Evolutionary conservation across 2,329 filamentous ascomycete genomes (phyloP).

Genomic region (Hypoxylon rubiginosum): DNA sequence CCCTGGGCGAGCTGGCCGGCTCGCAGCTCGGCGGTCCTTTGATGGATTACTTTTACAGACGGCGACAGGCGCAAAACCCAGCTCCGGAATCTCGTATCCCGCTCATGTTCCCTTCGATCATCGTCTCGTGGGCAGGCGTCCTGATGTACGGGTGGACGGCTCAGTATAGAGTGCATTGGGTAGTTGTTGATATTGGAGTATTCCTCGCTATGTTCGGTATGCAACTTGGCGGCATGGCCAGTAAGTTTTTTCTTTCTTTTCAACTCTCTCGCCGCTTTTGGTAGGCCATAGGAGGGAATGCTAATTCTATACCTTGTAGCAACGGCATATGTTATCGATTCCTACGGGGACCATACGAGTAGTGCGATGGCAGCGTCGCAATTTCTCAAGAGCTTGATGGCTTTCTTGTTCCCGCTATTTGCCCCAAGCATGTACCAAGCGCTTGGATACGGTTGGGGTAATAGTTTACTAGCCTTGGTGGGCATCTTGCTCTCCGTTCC

Average conservation of each 20-base stretch:
- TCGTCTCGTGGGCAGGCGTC: conserved; percentile 58
- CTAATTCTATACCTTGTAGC: conserved; percentile 52
- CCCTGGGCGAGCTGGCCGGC: conserved; percentile 71
- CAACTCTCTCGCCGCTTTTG: neutral
- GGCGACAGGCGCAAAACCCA: conserved; percentile 9
- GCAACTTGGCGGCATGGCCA: neutral
- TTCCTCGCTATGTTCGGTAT: conserved; percentile 50
- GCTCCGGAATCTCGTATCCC: conserved; percentile 74
- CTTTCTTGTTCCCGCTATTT: conserved; percentile 65
- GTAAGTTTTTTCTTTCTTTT: neutral
- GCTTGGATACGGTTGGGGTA: conserved; percentile 60
- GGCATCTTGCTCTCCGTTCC: conserved; percentile 59
- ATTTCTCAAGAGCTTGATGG: conserved; percentile 57
- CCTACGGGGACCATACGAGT: conserved; percentile 62
- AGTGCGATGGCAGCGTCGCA: conserved; percentile 60
- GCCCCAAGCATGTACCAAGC: conserved; percentile 56
- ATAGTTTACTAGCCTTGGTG: conserved; percentile 58
- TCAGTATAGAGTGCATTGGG: conserved; percentile 40
- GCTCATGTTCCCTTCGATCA: conserved; percentile 65
- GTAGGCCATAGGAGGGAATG: conserved; percentile 35
- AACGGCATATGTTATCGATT: conserved; percentile 59
- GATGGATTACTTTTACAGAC: conserved; percentile 58
- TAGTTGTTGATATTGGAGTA: conserved; percentile 55
- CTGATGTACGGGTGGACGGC: conserved; percentile 62
- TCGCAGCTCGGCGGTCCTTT: conserved; percentile 61